phyloP scores from a whole-genome alignment of 768 basidiomycete genomes.

The Myochromella boudieri region DNA sequence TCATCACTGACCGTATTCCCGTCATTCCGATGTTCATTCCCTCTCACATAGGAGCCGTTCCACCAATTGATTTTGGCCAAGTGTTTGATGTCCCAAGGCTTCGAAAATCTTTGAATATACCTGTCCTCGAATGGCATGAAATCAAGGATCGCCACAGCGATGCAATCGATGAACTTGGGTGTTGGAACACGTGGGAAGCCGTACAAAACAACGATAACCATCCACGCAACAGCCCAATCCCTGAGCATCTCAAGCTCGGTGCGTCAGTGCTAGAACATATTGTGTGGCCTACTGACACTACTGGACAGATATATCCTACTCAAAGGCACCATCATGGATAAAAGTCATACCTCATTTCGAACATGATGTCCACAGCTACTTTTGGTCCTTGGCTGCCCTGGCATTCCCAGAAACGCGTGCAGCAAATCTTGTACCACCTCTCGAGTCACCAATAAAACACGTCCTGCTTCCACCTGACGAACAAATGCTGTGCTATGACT shows the following conservation, averaged over 20 bases:
- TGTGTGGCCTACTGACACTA: constrained; percentile 17
- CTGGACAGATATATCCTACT: constrained; percentile 50
- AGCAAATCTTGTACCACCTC: constrained; percentile 37
- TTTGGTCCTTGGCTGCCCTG: constrained; percentile 46
- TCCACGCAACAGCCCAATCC: constrained; percentile 38
- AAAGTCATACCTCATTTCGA: constrained; percentile 45
- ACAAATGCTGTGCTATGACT: constrained; percentile 52
- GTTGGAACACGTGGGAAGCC: constrained; percentile 54
- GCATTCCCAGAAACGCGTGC: constrained; percentile 44
- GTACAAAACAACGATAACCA: constrained; percentile 37
- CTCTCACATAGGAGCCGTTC: constrained; percentile 52
- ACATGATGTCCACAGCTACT: constrained; percentile 43
- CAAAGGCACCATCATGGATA: constrained; percentile 46
- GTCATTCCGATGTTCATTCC: constrained; percentile 60
- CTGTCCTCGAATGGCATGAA: constrained; percentile 64
- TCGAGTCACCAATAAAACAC: constrained; percentile 38
- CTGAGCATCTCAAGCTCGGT: constrained; percentile 43
- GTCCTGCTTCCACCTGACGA: constrained; percentile 50
- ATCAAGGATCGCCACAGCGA: constrained; percentile 49
- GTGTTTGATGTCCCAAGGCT: constrained; percentile 62
- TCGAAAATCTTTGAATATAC: constrained; percentile 37
- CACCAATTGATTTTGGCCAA: constrained; percentile 54
- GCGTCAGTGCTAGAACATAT: not conserved
- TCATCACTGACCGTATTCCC: constrained; percentile 59
- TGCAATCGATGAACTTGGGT: constrained; percentile 48